These are phyloP conservation scores for Oldenlandia corymbosa DNA, from an alignment of 257 asterid genomes.

Conservation along the genomic window DNA sequence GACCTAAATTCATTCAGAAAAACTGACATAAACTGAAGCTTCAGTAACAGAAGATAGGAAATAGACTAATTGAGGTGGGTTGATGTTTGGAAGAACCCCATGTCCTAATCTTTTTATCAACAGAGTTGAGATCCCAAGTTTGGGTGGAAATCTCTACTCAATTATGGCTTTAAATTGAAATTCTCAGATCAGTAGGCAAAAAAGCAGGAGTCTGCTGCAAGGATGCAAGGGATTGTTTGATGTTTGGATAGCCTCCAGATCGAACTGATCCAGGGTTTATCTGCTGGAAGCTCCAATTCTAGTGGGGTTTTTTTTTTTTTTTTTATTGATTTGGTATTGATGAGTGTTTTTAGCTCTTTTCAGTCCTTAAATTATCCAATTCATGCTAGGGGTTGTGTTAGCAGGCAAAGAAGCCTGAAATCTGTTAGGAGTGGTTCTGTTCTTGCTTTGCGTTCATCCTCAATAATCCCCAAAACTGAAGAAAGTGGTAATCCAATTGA, in stretches of 20 bases:
- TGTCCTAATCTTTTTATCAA: not conserved
- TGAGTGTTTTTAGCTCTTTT: slow-evolving; percentile 44
- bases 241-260: not conserved
- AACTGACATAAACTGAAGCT: no score
- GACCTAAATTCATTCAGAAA: not conserved
- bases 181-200: not conserved
- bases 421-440: slow-evolving; percentile 34
- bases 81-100: no score
- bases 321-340: slow-evolving; percentile 15
- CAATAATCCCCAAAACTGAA: slow-evolving; percentile 24
- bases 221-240: not conserved
- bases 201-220: not conserved
- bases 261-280: not conserved
- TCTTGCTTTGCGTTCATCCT: slow-evolving; percentile 29
- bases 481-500: slow-evolving; percentile 23
- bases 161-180: not conserved
- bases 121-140: not conserved
- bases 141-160: not conserved
- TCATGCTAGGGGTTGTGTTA: slow-evolving; percentile 25
- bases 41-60: no score
- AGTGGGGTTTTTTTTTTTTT: not conserved
- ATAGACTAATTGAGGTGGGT: no score
- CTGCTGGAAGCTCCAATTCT: not conserved
- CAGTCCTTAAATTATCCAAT: slow-evolving; percentile 39
- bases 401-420: slow-evolving; percentile 33